phyloP scores from a whole-genome alignment of 1,284 basidiomycete species.

The Puccinia novopanici region DNA sequence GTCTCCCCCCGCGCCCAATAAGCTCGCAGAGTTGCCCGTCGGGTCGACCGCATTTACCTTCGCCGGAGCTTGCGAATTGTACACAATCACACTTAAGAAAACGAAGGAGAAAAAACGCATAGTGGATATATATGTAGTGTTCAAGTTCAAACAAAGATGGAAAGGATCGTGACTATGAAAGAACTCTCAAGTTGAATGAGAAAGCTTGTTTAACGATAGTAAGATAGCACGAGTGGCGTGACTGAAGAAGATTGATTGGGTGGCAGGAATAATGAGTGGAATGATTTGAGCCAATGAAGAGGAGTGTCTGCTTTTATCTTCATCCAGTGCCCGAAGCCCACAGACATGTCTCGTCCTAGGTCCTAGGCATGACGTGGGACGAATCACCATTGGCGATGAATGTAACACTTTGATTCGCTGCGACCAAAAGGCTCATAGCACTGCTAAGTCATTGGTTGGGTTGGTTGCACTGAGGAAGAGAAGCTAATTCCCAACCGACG shows the following conservation, averaged over 20 bases:
- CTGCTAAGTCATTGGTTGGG: not conserved
- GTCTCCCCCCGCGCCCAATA: no score
- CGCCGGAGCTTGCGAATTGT: not conserved
- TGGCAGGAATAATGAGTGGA: slow-evolving; percentile 2
- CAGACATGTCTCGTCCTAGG: not conserved
- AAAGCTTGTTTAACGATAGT: not conserved
- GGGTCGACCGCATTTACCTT: no score
- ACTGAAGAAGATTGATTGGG: not conserved
- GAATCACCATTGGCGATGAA: not conserved
- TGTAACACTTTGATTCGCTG: not conserved
- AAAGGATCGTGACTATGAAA: not conserved
- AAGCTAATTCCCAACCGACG: not conserved
- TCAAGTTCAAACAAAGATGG: not conserved
- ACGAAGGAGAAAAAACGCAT: not conserved
- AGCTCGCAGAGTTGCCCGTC: no score
- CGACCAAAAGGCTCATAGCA: not conserved
- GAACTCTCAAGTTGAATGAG: not conserved
- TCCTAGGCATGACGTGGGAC: not conserved
- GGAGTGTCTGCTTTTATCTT: not conserved
- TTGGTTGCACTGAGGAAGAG: not conserved
- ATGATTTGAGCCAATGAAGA: not conserved
- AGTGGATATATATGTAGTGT: not conserved
- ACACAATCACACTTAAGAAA: not conserved
- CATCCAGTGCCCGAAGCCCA: not conserved
- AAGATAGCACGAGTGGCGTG: not conserved